Evolutionary conservation across 768 basidiomycete species (phyloP).

Genomic region (Naganishia vaughanmartiniae): DNA sequence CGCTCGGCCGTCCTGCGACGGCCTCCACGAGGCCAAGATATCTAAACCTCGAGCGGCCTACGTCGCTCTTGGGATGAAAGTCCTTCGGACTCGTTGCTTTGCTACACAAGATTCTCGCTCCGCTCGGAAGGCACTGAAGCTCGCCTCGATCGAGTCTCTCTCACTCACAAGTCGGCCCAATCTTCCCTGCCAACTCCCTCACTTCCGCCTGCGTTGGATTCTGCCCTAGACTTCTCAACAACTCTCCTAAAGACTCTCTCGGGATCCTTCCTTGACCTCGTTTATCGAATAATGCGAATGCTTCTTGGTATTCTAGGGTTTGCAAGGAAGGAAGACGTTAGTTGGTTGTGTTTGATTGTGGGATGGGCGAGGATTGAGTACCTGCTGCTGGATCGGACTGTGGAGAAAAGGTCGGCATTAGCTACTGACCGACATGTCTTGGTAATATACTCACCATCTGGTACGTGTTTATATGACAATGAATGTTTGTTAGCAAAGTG

Average conservation of each 20-base stretch:
- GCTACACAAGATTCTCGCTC: neutral
- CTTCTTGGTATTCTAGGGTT: constrained; percentile 81
- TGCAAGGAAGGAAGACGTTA: neutral
- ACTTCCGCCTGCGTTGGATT: constrained; percentile 99
- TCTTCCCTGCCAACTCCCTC: constrained; percentile 67
- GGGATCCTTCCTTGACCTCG: constrained; percentile 87
- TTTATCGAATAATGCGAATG: constrained; percentile 97
- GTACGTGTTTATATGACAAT: neutral
- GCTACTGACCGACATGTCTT: neutral
- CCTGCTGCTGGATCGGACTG: constrained; percentile 21
- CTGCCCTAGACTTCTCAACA: constrained; percentile 89
- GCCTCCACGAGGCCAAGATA: too few relatives aligned
- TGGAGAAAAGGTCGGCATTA: neutral
- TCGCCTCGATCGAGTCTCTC: neutral
- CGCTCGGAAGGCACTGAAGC: neutral
- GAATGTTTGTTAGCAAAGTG: too few relatives aligned
- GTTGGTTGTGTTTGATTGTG: neutral
- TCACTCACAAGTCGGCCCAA: constrained; percentile 71
- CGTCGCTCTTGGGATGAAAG: too few relatives aligned
- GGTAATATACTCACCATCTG: neutral
- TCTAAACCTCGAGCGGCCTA: too few relatives aligned
- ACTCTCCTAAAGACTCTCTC: constrained; percentile 81
- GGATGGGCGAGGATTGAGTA: neutral
- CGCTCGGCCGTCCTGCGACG: too few relatives aligned
- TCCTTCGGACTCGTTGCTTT: too few relatives aligned